Base-by-base conservation (phyloP, 805 yeast genomes). In the Lachancea lanzarotensis region DNA sequence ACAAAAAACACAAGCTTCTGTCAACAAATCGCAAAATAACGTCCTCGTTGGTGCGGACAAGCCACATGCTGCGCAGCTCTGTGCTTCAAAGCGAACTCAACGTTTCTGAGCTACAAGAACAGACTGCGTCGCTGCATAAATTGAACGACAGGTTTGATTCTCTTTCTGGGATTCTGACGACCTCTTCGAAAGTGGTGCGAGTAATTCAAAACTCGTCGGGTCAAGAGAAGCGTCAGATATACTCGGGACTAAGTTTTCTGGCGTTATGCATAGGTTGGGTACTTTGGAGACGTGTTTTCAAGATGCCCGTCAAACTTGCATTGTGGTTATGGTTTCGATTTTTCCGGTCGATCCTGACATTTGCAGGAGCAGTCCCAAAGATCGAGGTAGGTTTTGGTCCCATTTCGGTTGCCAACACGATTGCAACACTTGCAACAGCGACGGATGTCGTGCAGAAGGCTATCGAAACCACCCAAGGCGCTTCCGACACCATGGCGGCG, bases 81-180 rank as follows among this genome's bases (percentile, higher is more conserved):
- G 58, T 65, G 11, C 38, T 65, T 30, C 69, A 64, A 42, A 63
- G 66, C 43, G 65, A 60, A 30, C 45, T 65, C 29, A 63, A 65
- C 44, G 37, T 65, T 15, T 65, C 62, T 42, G 68, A 65, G 42
- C 45, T 65, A 15, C 52, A 49, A 40, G 58, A 54, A 25, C 69
- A 65, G 36, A 62, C 68, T 2, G 43, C 45, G n/a, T 52, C 60
- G 7, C 42, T 65, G 20, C 45, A 54, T 3, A 52, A 49, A 16
- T 49, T 63, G 39, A 60, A 60, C 25, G 65, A 63, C 25, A 63
- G 65, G 35, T 64, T 62, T 40, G 51, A 54, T 22, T 57, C 57
- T 32, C 52, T 65, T 22, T 60, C 60, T 29, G 47, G 57, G 8
- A 51, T 65, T 1, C 54, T 63, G 29, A 45, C 49, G 20, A 56